Evolutionary conservation across 2,329 filamentous ascomycete species (phyloP).

Genomic region (Fusarium nanum): DNA sequence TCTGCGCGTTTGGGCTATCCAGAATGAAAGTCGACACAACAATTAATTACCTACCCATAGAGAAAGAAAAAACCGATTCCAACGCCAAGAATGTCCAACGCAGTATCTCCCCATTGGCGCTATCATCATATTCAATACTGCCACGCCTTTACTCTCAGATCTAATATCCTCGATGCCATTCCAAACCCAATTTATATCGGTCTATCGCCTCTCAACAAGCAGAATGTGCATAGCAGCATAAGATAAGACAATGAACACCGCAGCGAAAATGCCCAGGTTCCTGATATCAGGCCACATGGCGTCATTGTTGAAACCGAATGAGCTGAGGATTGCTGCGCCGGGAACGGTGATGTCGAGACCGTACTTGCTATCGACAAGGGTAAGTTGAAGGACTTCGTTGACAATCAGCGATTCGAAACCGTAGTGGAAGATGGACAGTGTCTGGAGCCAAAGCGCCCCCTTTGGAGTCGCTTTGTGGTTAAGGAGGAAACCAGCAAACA

Average conservation of each 20-base stretch:
- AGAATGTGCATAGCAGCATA: constrained; percentile 94
- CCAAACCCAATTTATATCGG: constrained; percentile 7
- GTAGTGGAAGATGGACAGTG: constrained; percentile 97
- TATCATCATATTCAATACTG: background rate
- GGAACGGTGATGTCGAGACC: constrained; percentile 96
- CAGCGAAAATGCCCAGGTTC: constrained; percentile 84
- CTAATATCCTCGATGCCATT: constrained; percentile 1
- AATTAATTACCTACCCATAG: background rate
- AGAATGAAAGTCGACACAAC: constrained; percentile 7
- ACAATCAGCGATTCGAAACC: constrained; percentile 96
- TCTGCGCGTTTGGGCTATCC: constrained; percentile 8
- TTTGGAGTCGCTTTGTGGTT: constrained; percentile 94
- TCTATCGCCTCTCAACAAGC: constrained; percentile 81
- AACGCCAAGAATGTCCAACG: constrained; percentile 29
- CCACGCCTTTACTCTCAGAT: constrained; percentile 1
- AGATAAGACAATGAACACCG: constrained; percentile 85
- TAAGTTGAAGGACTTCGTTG: constrained; percentile 93
- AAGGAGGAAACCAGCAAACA: constrained; percentile 93
- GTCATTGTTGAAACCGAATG: constrained; percentile 91
- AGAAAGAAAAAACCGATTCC: constrained; percentile 2
- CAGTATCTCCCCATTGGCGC: constrained; percentile 8
- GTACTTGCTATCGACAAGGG: constrained; percentile 92
- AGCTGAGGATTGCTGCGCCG: constrained; percentile 91
- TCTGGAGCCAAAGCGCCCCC: constrained; percentile 89
- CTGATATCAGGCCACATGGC: constrained; percentile 87